phyloP scores from a whole-genome alignment of 345 rosid species.

The Salix dunnii region DNA sequence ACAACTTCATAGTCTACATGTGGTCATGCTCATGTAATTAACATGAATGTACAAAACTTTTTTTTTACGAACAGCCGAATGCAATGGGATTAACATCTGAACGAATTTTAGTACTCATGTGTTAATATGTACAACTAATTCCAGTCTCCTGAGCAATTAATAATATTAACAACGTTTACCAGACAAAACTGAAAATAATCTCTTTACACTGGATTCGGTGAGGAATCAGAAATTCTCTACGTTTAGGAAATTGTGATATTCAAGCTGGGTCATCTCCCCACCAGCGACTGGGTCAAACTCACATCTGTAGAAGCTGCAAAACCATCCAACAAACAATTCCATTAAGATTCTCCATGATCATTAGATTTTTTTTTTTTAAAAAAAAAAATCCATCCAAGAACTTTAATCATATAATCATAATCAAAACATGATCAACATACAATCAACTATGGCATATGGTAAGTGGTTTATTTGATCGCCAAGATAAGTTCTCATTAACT shows the following conservation, averaged over 20 bases:
- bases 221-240: constrained; percentile 14
- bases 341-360: neutral
- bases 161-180: neutral
- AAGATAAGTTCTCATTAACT: neutral
- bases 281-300: constrained; percentile 40
- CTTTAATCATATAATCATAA: neutral
- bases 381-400: neutral
- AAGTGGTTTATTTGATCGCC: neutral
- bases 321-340: neutral
- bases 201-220: neutral
- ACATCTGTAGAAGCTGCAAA: constrained; percentile 47
- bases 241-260: constrained; percentile 39
- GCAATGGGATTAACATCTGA: neutral
- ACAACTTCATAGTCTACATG: too few relatives aligned
- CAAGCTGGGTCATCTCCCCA: constrained; percentile 51
- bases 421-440: neutral
- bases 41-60: neutral
- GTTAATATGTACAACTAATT: neutral
- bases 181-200: neutral
- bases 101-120: neutral
- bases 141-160: neutral
- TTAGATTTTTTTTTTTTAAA: too few relatives aligned
- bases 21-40: neutral
- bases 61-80: neutral
- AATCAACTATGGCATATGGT: neutral